These are phyloP conservation scores for Tuber magnatum DNA, from an alignment of 495 filamentous ascomycete genomes.

Conservation along the genomic window DNA sequence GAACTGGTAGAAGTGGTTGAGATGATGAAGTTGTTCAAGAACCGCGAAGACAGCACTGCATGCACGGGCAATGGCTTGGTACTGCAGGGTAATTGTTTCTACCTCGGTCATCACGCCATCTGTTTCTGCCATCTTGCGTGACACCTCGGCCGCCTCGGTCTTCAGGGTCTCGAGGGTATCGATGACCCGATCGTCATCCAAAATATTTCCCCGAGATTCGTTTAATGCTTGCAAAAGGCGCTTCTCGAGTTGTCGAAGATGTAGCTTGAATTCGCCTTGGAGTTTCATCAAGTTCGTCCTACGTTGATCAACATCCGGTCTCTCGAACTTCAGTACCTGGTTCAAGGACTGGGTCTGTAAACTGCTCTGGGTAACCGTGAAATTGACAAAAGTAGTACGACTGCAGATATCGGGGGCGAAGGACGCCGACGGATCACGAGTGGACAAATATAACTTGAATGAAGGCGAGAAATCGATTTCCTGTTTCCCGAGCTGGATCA, in stretches of 20 bases:
- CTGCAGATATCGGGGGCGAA: conserved; percentile 99
- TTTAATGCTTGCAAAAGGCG: conserved; percentile 89
- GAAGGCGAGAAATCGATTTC: conserved; percentile 98
- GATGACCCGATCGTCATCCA: conserved; percentile 96
- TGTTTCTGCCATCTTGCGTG: conserved; percentile 88
- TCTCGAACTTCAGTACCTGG: conserved; percentile 91
- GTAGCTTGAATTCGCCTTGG: conserved; percentile 96
- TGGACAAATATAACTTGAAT: conserved; percentile 93
- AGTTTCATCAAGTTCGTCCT: conserved; percentile 95
- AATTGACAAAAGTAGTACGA: conserved; percentile 98
- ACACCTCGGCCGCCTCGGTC: conserved; percentile 93
- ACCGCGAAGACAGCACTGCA: conserved; percentile 97
- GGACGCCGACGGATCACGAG: conserved; percentile 86
- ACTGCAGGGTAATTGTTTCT: conserved; percentile 85
- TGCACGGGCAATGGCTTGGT: conserved; percentile 81
- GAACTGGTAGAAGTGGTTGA: conserved; percentile 99
- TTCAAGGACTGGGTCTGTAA: conserved; percentile 95
- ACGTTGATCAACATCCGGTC: conserved; percentile 94
- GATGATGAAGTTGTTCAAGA: conserved; percentile 90
- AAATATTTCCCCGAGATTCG: conserved; percentile 93
- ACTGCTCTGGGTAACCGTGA: conserved; percentile 97
- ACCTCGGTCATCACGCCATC: conserved; percentile 98
- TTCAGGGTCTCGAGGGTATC: conserved; percentile 97
- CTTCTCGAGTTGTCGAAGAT: conserved; percentile 93
- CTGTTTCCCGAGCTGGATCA: conserved; percentile 96